Base-by-base conservation (phyloP, 768 basidiomycete species). In the Cantharellus anzutake region DNA sequence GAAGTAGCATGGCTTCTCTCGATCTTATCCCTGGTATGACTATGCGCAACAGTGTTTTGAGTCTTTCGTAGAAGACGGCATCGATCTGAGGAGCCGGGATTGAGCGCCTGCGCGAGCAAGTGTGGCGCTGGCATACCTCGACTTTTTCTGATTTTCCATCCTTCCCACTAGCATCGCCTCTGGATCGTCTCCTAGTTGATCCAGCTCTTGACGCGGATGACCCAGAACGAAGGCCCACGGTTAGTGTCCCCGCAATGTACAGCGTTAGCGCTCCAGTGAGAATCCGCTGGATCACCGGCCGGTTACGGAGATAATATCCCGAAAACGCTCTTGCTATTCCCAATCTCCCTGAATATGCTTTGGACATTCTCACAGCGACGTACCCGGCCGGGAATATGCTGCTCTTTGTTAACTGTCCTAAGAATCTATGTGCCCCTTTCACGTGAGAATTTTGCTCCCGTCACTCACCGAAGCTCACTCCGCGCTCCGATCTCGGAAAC, bases 11-110 rank as follows among this genome's bases (percentile, higher is more conserved):
- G 0, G 91, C 89, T 70, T 97, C 93, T 64, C 90, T 88, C 4
- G 86, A 89, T 50, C 80, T 80, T 59, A 89, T 69, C 50, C 83
- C 77, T 2, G 93, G 94, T 59, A 97, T 89, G 29, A 93, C 86
- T 56, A 98, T 96, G 20, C 80, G 77, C 42, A 96, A 74, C 56
- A 99, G 83, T 39, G 71, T 71, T 34, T 78, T 76, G 20, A 99
- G 76, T 4, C 90, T 80, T 62, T 81, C 77, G 66, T 91, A 93
- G 73, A 98, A 98, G 20, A 88, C 68, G 2, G 86, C 86, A 69
- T 97, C 94, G n/a, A 94, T 84, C 83, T 91, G 35, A 11, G 11
- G 11, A 55, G 29, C 44, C 11, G 1, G 29, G 20, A 29, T 29
- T 48, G 29, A 48, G 44, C 44, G 44, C 44, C 44, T 11, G 66